Evolutionary conservation across 2,329 filamentous ascomycete species (phyloP), one percentile per base, ranked within the genome.

Genomic region (Trichoderma afroharzianum): DNA sequence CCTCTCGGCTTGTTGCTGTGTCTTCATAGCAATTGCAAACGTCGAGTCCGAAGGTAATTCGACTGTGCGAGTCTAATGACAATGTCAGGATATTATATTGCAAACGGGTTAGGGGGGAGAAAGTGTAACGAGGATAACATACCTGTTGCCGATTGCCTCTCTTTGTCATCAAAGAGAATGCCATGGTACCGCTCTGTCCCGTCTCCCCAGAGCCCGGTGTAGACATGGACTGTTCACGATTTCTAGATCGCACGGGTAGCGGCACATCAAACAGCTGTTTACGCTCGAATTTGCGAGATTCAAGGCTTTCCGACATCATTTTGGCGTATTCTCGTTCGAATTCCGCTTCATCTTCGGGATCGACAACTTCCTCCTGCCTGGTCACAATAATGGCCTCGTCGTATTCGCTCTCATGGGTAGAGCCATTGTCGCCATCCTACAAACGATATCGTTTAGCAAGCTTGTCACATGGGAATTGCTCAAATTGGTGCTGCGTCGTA

Each of bases 251-350:
- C 83, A 99, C 95, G 0, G 96, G 96, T n/a, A 99, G 84, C 1
- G 97, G 94, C n/a, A 98, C 93, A 80, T 99, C 97, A 78, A 99
- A 98, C 66, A 96, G 88, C 32, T 93, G 90, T 82, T 97, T 98
- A 73, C 96, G 93, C 78, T 99, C 96, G 76, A 97, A 97, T 77
- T 97, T 98, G 76, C 96, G 90, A 5, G 95, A 97, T 76, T 99
- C 96, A 77, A 97, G 85, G 83, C 95, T 98, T 81, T 99, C 96
- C 64, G 95, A 89, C 95, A 99, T 98, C 89, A 99, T 93, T 82
- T 97, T 98, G 47, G 96, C 95, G 80, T 97, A 96, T 82, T 98
- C 96, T 76, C 95, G 93, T 79, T 99, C 97, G 79, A 99, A 99
- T 55, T 99, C 96, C 7, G 95, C 96, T 78, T 99, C 96, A 53